Evolutionary conservation across 108 stramenopile genomes (phyloP).

Genomic region (Seminavis robusta): DNA sequence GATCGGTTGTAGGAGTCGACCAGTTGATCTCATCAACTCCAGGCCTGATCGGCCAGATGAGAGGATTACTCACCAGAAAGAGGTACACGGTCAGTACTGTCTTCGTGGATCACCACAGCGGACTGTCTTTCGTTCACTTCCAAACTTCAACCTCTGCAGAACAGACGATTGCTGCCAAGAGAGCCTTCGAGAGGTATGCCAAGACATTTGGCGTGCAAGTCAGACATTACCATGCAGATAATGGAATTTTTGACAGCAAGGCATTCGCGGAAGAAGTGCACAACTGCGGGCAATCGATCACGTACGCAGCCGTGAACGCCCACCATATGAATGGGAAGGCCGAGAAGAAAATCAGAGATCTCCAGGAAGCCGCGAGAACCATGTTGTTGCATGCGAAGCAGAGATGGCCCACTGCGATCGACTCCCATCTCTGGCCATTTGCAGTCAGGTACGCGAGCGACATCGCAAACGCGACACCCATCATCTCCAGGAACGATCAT

Average conservation of each 20-base stretch:
- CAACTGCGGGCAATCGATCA: conserved; percentile 14
- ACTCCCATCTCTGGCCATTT: conserved; percentile 49
- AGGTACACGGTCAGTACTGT: conserved; percentile 31
- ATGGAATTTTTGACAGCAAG: conserved; percentile 42
- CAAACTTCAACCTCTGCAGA: conserved; percentile 18
- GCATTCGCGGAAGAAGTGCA: conserved; percentile 14
- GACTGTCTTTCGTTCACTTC: conserved; percentile 28
- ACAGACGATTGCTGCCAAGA: conserved; percentile 33
- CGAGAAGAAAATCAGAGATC: conserved; percentile 30
- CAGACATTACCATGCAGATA: conserved; percentile 53
- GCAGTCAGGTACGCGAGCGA: conserved; percentile 33
- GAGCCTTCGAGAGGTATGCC: conserved; percentile 35
- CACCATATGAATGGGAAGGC: conserved; percentile 52
- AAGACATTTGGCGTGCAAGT: conserved; percentile 6
- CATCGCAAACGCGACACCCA: conserved; percentile 9
- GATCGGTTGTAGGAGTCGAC: conserved; percentile 37
- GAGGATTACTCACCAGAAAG: conserved; percentile 28
- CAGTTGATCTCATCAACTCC: conserved; percentile 42
- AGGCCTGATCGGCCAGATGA: conserved; percentile 43
- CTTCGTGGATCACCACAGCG: conserved; percentile 30
- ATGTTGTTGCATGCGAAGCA: conserved; percentile 39
- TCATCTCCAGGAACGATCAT: not conserved
- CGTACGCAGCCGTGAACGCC: conserved; percentile 46
- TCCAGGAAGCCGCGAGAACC: conserved; percentile 44
- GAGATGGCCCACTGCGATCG: conserved; percentile 31